Conservation (phyloP, 208 protist genomes). For the Herpetomonas muscarum region DNA sequence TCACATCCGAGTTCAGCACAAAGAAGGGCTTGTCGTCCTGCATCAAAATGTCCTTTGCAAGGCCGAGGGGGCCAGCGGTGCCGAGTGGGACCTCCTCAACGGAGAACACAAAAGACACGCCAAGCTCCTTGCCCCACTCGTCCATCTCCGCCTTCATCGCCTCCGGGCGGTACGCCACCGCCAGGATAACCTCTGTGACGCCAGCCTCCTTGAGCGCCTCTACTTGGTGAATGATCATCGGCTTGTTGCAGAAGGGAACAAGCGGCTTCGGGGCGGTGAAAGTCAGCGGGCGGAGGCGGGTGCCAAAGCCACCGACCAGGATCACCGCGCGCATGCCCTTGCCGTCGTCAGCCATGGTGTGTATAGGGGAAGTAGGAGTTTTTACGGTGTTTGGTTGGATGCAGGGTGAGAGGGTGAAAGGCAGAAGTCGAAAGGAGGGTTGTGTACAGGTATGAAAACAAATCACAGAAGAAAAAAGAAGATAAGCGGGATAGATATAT, state of each 20-base stretch:
- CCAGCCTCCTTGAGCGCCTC: slow-evolving; percentile 93
- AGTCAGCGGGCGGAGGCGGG: slow-evolving; percentile 96
- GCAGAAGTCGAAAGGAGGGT: slow-evolving; percentile 1
- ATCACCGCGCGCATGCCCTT: slow-evolving; percentile 96
- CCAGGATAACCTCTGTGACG: slow-evolving; percentile 94
- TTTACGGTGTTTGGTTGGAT: background rate
- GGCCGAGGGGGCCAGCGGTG: slow-evolving; percentile 95
- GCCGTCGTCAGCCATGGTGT: slow-evolving; percentile 1
- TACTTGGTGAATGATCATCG: slow-evolving; percentile 97
- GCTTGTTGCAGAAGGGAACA: slow-evolving; percentile 97
- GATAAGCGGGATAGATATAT: slow-evolving; percentile 1
- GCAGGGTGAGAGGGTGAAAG: slow-evolving; percentile 6
- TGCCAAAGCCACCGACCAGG: slow-evolving; percentile 95
- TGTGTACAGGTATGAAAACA: background rate
- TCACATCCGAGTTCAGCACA: slow-evolving; percentile 98
- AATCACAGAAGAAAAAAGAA: background rate
- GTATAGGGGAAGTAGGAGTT: background rate
- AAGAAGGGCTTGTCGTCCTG: slow-evolving; percentile 95
- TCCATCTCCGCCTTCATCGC: slow-evolving; percentile 92
- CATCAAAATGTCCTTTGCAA: slow-evolving; percentile 88
- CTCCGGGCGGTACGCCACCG: slow-evolving; percentile 96
- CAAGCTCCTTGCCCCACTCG: slow-evolving; percentile 80
- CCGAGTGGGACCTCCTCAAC: slow-evolving; percentile 95
- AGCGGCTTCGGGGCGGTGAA: slow-evolving; percentile 96
- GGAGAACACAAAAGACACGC: slow-evolving; percentile 94